Evolutionary conservation across 2,329 filamentous ascomycete genomes (phyloP), one percentile per base, ranked within the genome.

Genomic region (Aspergillus puulaauensis): DNA sequence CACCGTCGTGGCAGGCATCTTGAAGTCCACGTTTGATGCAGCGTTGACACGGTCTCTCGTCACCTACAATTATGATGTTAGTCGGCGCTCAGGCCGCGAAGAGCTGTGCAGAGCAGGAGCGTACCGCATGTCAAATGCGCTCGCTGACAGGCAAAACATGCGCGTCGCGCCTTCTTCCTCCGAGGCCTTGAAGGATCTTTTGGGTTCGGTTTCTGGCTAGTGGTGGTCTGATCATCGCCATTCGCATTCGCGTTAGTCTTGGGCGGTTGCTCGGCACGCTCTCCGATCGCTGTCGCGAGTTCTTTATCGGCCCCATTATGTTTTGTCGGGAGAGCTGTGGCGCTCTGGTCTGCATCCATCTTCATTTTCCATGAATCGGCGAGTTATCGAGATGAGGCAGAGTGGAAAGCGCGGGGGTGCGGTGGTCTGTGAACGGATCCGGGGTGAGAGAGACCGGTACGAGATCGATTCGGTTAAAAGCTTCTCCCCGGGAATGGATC

Each of bases 61-160:
- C 95, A 69, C 93, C 95, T 98, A 70, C 52, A 61, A 61, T 69
- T 31, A 11, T 31, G 27, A 61, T 71, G 66, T 75, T 58, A 73
- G 64, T 60, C 57, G 41, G 37, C 31, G 39, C 31, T 48, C 19
- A 54, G 11, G 53, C 23, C 31, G 41, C 45, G 24, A 58, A 45
- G 50, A 57, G 23, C 52, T 57, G 56, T n/a, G 54, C 35, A 60
- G 51, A 57, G 59, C 50, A 59, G 41, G 48, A 49, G 49, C 93
- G 84, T 90, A 98, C 95, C 93, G 81, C 95, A 99, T 64, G 95
- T 99, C 73, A 99, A 81, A 83, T 99, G 95, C 62, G 95, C 95
- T 76, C 93, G 85, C 79, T 99, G 95, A 77, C 95, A 99, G 63
- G 95, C 93, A 84, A 90, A 96, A 77, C 95, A 99, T 57, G 95